Evolutionary conservation across 805 yeast species (phyloP).

Genomic region (Metschnikowia shivogae): DNA sequence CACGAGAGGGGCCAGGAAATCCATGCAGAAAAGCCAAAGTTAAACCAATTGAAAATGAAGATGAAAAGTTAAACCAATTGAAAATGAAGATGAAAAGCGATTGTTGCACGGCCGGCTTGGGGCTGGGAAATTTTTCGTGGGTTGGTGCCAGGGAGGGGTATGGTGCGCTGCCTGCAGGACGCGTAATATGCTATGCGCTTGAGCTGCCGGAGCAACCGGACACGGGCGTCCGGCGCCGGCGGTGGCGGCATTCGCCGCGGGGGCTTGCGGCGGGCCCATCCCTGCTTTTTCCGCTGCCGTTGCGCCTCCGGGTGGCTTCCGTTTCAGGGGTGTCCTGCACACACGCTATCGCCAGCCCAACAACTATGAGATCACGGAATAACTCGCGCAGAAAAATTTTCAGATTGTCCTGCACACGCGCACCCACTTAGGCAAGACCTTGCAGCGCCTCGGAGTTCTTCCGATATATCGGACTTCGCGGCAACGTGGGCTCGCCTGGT

Average conservation of each 20-base stretch:
- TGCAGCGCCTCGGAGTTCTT: conserved; percentile 7
- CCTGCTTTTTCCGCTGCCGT: too few relatives aligned
- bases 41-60: background rate
- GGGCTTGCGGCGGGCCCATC: too few relatives aligned
- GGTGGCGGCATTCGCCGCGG: background rate
- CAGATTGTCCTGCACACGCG: conserved; percentile 1
- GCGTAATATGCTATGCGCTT: conserved; percentile 9
- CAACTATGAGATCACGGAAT: conserved; percentile 6
- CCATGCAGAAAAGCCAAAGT: background rate
- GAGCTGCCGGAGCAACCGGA: conserved; percentile 3
- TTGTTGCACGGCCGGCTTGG: background rate
- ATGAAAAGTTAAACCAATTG: background rate
- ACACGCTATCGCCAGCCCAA: conserved; percentile 2
- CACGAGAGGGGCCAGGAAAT: background rate
- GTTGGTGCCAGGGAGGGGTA: conserved; percentile 14
- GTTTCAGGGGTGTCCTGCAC: background rate
- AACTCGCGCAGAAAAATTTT: conserved; percentile 6
- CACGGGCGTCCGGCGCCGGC: background rate
- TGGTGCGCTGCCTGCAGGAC: conserved; percentile 7
- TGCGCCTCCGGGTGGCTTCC: too few relatives aligned
- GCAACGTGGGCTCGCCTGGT: background rate
- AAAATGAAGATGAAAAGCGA: background rate
- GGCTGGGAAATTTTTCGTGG: conserved; percentile 11
- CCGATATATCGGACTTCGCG: background rate
- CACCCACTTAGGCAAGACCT: background rate